Percentiles rank a stretch among this genome's conserved stretches.
Evolutionary conservation across 2,329 filamentous ascomycete genomes (phyloP).

Genomic region (Claviceps sp.): DNA sequence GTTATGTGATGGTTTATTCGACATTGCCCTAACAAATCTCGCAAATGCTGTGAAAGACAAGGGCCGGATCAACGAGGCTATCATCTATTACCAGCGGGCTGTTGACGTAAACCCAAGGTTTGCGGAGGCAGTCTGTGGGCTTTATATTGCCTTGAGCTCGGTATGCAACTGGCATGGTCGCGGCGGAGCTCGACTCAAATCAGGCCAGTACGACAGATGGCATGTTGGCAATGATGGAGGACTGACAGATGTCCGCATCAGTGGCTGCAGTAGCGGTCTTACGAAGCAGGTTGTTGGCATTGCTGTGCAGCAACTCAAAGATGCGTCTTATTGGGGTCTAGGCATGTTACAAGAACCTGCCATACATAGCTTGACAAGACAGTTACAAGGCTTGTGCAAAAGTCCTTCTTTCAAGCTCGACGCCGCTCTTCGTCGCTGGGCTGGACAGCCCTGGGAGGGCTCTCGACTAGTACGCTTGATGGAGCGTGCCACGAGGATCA

Average conservation of each 20-base stretch:
- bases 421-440: slow-evolving; percentile 43
- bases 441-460: slow-evolving; percentile 72
- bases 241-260: slow-evolving; percentile 57
- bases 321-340: slow-evolving; percentile 76
- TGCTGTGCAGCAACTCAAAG: slow-evolving; percentile 72
- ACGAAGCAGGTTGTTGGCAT: slow-evolving; percentile 85
- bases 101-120: slow-evolving; percentile 90
- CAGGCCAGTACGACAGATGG: slow-evolving; percentile 72
- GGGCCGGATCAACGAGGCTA: slow-evolving; percentile 82
- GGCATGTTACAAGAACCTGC: slow-evolving; percentile 48
- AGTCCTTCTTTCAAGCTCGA: slow-evolving; percentile 23
- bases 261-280: slow-evolving; percentile 57
- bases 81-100: slow-evolving; percentile 79
- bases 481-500: slow-evolving; percentile 67
- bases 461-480: slow-evolving; percentile 70
- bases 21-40: slow-evolving; percentile 91
- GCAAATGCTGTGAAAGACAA: slow-evolving; percentile 98
- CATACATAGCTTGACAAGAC: slow-evolving; percentile 35
- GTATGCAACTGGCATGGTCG: slow-evolving; percentile 90
- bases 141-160: slow-evolving; percentile 90
- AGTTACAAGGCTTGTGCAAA: slow-evolving; percentile 29
- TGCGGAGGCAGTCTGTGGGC: slow-evolving; percentile 88
- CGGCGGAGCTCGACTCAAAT: slow-evolving; percentile 67
- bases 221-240: slow-evolving; percentile 79
- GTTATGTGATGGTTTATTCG: slow-evolving; percentile 81